Conservation (phyloP, 139 green algal genomes). For the Chlorella sp. region DNA sequence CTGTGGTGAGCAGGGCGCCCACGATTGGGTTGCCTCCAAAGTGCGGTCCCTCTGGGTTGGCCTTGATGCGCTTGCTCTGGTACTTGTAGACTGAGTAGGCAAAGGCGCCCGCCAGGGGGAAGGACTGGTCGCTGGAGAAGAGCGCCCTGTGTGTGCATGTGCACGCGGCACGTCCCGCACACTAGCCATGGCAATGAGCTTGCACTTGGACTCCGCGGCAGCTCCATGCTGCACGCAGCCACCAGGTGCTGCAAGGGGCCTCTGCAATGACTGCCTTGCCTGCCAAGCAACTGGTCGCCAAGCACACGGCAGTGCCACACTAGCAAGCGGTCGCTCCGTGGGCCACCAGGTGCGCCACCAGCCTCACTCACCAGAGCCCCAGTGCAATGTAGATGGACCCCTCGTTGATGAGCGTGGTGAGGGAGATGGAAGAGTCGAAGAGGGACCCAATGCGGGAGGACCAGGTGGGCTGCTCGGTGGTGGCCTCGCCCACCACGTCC, state of each 20-base stretch:
- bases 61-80: slow-evolving; percentile 40
- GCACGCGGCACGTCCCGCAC: no score
- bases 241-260: no score
- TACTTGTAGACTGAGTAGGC: slow-evolving; percentile 50
- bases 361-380: slow-evolving; percentile 55
- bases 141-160: slow-evolving; percentile 45
- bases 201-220: no score
- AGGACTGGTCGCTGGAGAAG: slow-evolving; percentile 40
- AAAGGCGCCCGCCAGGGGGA: slow-evolving; percentile 40
- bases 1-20: slow-evolving; percentile 54
- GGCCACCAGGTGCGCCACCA: not conserved
- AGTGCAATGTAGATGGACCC: slow-evolving; percentile 64
- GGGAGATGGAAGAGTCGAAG: slow-evolving; percentile 67
- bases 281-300: no score
- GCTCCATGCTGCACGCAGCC: no score
- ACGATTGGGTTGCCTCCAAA: slow-evolving; percentile 64
- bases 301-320: no score
- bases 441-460: slow-evolving; percentile 30
- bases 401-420: slow-evolving; percentile 75
- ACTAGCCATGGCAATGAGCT: no score
- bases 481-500: slow-evolving; percentile 33
- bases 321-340: not conserved
- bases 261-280: no score
- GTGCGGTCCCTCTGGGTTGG: slow-evolving; percentile 59
- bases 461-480: slow-evolving; percentile 12